Evolutionary conservation across 805 yeast species (phyloP), one percentile per base, ranked within the genome.

Genomic region (Wickerhamiella siamensis): DNA sequence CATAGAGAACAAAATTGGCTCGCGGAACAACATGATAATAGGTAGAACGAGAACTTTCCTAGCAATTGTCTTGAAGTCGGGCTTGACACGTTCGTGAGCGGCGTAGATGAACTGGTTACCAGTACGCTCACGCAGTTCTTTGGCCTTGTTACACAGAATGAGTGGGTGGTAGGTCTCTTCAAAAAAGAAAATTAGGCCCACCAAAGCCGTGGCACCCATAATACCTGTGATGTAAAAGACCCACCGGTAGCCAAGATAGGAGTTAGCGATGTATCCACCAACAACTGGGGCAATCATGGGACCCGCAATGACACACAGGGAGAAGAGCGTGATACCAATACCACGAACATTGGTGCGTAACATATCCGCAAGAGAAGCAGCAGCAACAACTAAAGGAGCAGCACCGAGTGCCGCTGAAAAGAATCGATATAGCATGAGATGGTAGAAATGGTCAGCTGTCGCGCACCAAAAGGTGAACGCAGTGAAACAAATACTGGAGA

Each of bases 311-410:
- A 83, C 83, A 36, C 78, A 74, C 64, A 81, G 69, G 1, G 83
- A 67, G 52, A 84, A 86, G 15, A 79, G 48, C 8, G 78, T 66
- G 51, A 83, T 67, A 24, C 94, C 93, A 39, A 69, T 71, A 51
- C 95, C 95, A 62, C 95, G 73, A 19, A 67, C 56, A 31, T 58
- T 58, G 44, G 75, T 74, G 49, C 71, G 72, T 56, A 75, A 83
- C 69, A 83, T 69, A 59, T 86, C 95, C 5, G 93, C 81, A 65
- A 83, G 78, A 0, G 79, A 71, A 38, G 94, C 95, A 21, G 94
- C 94, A 8, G 77, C 86, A 33, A 83, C 83, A 21, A 82, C 88
- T 53, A 86, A 60, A 1, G 93, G 62, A 72, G 87, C 79, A n/a
- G 88, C 83, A 47, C 94, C 95, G 43, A 79, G 61, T 52, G 75